Conservation (phyloP, 179 eudicot species). For the Amaranthus tricolor region DNA sequence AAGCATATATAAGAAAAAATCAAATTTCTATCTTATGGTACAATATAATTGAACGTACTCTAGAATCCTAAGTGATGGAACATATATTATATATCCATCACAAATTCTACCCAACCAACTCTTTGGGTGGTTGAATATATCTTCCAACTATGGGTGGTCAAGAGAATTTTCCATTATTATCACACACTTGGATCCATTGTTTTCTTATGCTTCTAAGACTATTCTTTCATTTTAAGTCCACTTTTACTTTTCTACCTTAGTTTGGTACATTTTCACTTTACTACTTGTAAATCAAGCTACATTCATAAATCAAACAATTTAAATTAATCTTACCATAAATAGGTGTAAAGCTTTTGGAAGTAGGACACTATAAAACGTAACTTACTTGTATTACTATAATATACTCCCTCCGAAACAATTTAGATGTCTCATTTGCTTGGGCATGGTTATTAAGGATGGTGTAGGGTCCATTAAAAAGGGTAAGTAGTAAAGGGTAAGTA, state of each 20-base stretch:
- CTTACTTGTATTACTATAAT: too few relatives aligned
- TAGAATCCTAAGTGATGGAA: neutral
- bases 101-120: slow-evolving; percentile 17
- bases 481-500: too few relatives aligned
- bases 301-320: neutral
- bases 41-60: too few relatives aligned
- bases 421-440: too few relatives aligned
- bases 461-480: too few relatives aligned
- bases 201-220: too few relatives aligned
- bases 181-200: slow-evolving; percentile 6
- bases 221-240: neutral
- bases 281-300: neutral
- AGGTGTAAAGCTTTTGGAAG: too few relatives aligned
- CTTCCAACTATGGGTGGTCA: slow-evolving; percentile 1
- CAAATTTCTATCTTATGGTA: neutral
- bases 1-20: too few relatives aligned
- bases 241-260: neutral
- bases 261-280: too few relatives aligned
- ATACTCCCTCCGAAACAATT: too few relatives aligned
- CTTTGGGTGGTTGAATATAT: slow-evolving; percentile 11
- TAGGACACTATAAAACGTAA: too few relatives aligned
- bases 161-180: neutral
- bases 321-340: neutral
- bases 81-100: slow-evolving; percentile 7
- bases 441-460: too few relatives aligned